These are phyloP conservation scores for Umbilicus rupestris DNA, from an alignment of 164 flowering plant genomes.

Conservation along the genomic window DNA sequence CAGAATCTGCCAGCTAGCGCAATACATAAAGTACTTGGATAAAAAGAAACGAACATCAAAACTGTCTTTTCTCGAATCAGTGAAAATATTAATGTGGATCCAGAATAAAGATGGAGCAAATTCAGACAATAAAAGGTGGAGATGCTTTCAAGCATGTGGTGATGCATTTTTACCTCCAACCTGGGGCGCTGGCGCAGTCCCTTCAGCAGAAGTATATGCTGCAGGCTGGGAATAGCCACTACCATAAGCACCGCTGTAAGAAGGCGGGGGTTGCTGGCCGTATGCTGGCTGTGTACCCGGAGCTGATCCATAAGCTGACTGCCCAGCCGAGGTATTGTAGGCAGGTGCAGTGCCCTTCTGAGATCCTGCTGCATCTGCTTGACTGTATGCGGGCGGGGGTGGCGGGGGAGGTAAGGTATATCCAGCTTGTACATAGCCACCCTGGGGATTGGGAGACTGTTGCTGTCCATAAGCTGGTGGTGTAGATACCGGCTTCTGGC, in stretches of 20 bases:
- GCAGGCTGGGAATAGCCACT: slow-evolving; percentile 2
- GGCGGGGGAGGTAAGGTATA: neutral
- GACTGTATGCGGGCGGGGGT: neutral
- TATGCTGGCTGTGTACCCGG: neutral
- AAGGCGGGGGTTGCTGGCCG: neutral
- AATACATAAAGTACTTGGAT: too few species aligned
- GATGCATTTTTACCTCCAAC: neutral
- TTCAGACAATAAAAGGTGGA: neutral
- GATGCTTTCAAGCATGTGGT: neutral
- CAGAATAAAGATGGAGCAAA: too few species aligned
- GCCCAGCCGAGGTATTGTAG: neutral
- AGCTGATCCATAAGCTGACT: slow-evolving; percentile 1
- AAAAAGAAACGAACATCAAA: too few species aligned
- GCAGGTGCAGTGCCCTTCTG: slow-evolving; percentile 1
- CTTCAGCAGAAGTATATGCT: neutral
- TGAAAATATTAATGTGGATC: too few species aligned
- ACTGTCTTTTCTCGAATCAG: too few species aligned
- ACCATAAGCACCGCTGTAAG: neutral
- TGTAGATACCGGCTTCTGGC: neutral
- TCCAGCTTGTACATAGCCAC: neutral
- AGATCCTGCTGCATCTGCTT: neutral
- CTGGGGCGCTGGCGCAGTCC: neutral
- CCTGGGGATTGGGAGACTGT: slow-evolving; percentile 1
- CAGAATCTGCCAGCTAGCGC: too few species aligned
- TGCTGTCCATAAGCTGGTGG: neutral